These are phyloP conservation scores for Telopea speciosissima DNA, from an alignment of 177 flowering plant species.

Conservation along the genomic window DNA sequence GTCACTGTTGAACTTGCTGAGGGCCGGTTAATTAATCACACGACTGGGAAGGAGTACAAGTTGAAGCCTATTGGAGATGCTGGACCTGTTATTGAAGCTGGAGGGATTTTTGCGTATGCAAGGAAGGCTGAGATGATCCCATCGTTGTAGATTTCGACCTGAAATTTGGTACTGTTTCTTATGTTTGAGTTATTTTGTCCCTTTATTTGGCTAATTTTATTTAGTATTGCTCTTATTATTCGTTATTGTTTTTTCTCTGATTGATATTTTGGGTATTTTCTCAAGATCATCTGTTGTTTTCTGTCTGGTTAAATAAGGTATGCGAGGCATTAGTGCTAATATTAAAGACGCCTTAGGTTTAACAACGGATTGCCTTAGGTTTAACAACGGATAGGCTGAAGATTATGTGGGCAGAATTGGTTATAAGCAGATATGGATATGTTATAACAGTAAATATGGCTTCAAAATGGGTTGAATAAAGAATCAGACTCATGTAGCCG, in stretches of 20 bases:
- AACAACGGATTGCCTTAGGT: too few relatives aligned
- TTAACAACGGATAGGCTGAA: too few relatives aligned
- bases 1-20: constrained; percentile 67
- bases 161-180: not conserved
- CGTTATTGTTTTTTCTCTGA: not conserved
- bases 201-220: not conserved
- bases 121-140: constrained; percentile 88
- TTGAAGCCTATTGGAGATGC: constrained; percentile 94
- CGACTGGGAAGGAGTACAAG: constrained; percentile 71
- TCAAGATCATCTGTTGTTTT: too few relatives aligned
- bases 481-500: too few relatives aligned
- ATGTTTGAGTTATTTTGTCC: not conserved
- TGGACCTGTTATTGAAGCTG: constrained; percentile 92
- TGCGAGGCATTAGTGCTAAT: too few relatives aligned
- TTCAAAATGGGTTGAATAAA: too few relatives aligned
- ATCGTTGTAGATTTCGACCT: constrained; percentile 16
- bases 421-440: too few relatives aligned
- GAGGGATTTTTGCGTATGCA: constrained; percentile 95
- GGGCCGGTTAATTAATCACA: constrained; percentile 64
- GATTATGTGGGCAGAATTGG: too few relatives aligned
- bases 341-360: too few relatives aligned
- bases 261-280: not conserved
- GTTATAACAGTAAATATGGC: too few relatives aligned
- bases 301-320: too few relatives aligned
- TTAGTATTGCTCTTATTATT: not conserved